phyloP scores from a whole-genome alignment of 352 stramenopile genomes.

The Detonula confervacea region DNA sequence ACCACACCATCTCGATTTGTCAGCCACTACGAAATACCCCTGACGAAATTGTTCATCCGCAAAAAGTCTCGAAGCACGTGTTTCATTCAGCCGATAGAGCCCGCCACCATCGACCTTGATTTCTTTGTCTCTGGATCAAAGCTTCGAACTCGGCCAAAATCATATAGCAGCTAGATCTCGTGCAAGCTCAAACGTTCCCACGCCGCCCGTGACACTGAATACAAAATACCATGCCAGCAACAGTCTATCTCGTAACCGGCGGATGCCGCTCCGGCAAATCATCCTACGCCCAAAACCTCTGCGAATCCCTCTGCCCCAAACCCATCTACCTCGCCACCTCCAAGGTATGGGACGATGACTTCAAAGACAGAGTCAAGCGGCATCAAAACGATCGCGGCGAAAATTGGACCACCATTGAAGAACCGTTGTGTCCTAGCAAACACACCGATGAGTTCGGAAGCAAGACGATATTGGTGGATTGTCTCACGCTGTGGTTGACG shows the following conservation, averaged over 20 bases:
- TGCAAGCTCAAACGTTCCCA: too few species aligned
- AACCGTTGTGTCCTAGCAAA: conserved; percentile 49
- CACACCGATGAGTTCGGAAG: conserved; percentile 44
- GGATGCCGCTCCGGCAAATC: conserved; percentile 62
- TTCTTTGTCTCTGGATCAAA: too few species aligned
- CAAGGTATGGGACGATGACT: conserved; percentile 47
- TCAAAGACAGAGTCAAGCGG: conserved; percentile 42
- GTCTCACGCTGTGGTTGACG: conserved; percentile 66
- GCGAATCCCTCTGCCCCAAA: conserved; percentile 41
- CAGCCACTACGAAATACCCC: too few species aligned
- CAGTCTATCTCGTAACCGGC: conserved; percentile 65
- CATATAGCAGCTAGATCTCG: too few species aligned
- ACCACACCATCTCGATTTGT: background rate
- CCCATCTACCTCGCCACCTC: conserved; percentile 68
- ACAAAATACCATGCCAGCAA: conserved; percentile 47
- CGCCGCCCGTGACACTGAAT: too few species aligned
- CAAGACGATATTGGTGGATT: conserved; percentile 60
- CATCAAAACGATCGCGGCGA: conserved; percentile 54
- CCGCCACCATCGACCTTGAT: too few species aligned
- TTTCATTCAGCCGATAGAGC: conserved; percentile 1
- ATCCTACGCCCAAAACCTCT: conserved; percentile 54
- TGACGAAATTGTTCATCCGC: too few species aligned
- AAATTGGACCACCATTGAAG: conserved; percentile 67
- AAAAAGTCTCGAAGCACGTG: conserved; percentile 1
- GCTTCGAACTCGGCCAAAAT: too few species aligned